Evolutionary conservation across 176 grass and related monocot species (phyloP).

Genomic region (Musa itinerans): DNA sequence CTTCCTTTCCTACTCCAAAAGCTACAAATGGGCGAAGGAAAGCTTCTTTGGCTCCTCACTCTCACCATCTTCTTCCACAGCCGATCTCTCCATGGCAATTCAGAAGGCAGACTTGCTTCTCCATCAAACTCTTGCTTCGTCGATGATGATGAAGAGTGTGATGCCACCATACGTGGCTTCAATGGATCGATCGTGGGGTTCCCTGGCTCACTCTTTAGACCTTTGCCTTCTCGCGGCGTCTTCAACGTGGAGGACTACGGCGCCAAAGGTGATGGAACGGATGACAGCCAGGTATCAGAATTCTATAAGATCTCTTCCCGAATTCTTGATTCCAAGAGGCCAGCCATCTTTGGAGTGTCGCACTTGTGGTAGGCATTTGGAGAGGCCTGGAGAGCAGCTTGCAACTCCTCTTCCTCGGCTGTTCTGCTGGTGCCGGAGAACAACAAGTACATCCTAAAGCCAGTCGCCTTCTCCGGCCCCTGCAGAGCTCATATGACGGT

Average conservation of each 20-base stretch:
- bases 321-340: neutral
- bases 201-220: neutral
- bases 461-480: constrained; percentile 52
- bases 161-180: neutral
- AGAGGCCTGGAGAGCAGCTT: constrained; percentile 48
- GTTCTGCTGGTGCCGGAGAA: constrained; percentile 22
- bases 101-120: neutral
- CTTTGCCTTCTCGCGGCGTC: neutral
- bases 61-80: constrained; percentile 12
- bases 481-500: constrained; percentile 44
- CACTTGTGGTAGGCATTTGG: constrained; percentile 44
- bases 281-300: constrained; percentile 35
- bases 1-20: no score
- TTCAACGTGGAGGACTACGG: constrained; percentile 48
- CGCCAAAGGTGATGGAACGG: constrained; percentile 17
- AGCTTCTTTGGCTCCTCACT: constrained; percentile 22
- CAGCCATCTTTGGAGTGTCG: neutral
- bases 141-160: constrained; percentile 10
- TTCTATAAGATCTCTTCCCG: neutral
- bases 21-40: neutral
- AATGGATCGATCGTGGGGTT: constrained; percentile 9
- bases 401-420: constrained; percentile 13
- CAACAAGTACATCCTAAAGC: constrained; percentile 47
- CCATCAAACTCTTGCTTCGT: neutral
- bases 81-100: constrained; percentile 5